A percentile compares a stretch with the other conserved stretches of the same genome.
phyloP scores from a whole-genome alignment of 441 rosid genomes.

The Flueggea neowawraea region DNA sequence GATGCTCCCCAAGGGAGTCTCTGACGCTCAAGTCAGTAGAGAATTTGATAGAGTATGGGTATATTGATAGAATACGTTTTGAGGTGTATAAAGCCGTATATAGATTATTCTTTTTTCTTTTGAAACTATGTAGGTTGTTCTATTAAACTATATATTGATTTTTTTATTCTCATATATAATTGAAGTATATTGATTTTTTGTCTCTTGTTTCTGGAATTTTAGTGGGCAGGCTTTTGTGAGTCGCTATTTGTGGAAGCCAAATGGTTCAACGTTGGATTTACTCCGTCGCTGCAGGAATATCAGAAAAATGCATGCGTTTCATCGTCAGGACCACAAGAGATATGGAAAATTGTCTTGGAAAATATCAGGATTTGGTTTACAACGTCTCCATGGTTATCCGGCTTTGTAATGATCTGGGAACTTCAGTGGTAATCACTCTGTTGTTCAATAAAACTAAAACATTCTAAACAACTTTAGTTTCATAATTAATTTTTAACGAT shows the following conservation, averaged over 20 bases:
- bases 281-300: conserved; percentile 38
- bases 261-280: conserved; percentile 29
- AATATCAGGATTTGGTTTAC: conserved; percentile 24
- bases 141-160: no score
- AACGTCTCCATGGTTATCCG: conserved; percentile 33
- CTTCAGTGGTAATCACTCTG: conserved; percentile 28
- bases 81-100: conserved; percentile 37
- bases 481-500: no score
- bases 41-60: no score
- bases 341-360: conserved; percentile 2
- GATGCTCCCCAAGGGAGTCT: no score
- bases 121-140: no score
- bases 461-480: no score
- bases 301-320: conserved; percentile 37
- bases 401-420: conserved; percentile 54
- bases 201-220: background rate
- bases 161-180: background rate
- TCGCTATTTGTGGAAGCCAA: conserved; percentile 42
- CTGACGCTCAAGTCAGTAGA: no score
- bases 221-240: conserved; percentile 53
- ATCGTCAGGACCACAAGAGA: conserved; percentile 30
- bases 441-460: background rate
- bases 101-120: no score
- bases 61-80: no score
- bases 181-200: background rate